Evolutionary conservation across 176 grass and related monocot genomes (phyloP), one percentile per base, ranked within the genome.

Genomic region (Lolium perenne): DNA sequence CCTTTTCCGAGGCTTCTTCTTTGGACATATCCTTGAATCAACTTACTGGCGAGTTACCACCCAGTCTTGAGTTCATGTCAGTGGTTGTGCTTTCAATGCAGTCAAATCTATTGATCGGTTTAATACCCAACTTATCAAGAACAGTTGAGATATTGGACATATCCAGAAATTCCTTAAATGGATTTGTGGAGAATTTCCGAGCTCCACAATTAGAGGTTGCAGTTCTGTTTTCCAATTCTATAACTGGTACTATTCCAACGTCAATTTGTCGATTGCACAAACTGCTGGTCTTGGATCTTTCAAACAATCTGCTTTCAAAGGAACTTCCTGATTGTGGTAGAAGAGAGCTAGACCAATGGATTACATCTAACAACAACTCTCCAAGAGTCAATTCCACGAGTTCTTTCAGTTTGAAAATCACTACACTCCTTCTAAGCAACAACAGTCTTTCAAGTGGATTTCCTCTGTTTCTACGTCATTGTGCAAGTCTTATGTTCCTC

Each of bases 31-130:
- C 84, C 16, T 1, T 41, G 0, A 69, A 69, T 16, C 35, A 69
- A 69, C 66, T 69, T 41, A 41, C 14, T 6, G 69, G 69, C 20
- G 18, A 25, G 35, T 71, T 87, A 62, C 83, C 83, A 8, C 7
- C 8, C 20, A 54, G 21, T 72, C 53, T 86, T 38, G 56, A 80
- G n/a, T 74, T 81, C 38, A 77, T 78, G n/a, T 74, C 66, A 10
- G 10, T 87, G 13, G 0, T 29, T 29, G 2, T 29, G 26, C 26
- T 29, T 29, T 29, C 26, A 29, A 35, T 35, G 32, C 32, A 35
- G 32, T 35, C 32, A 35, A 35, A 35, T 35, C 32, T 35, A 35
- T 3, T 35, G 1, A 35, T 2, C 2, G 32, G 32, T 35, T 35
- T 35, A 2, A 35, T 35, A 35, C 32, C 66, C 17, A 43, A 70